phyloP scores from a whole-genome alignment of 371 early-diverging fungal genomes.

The Mycotypha africana region DNA sequence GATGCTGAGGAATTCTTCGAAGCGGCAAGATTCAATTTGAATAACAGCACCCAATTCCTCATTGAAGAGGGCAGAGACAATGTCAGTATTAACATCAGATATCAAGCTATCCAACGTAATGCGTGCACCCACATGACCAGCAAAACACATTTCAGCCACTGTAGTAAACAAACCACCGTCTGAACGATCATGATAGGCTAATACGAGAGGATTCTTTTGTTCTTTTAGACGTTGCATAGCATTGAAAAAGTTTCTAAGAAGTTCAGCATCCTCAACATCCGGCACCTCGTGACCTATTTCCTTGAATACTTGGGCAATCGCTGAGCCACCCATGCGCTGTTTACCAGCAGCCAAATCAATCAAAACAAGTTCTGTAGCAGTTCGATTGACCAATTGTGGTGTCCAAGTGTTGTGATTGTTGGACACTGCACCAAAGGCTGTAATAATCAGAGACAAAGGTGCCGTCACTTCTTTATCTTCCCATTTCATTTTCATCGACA shows the following conservation, averaged over 20 bases:
- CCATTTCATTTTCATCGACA: slow-evolving; percentile 98
- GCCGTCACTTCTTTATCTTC: slow-evolving; percentile 67
- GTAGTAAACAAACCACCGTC: slow-evolving; percentile 95
- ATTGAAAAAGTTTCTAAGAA: slow-evolving; percentile 76
- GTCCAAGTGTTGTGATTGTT: slow-evolving; percentile 84
- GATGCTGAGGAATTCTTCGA: slow-evolving; percentile 48
- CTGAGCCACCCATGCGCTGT: slow-evolving; percentile 89
- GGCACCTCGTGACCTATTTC: slow-evolving; percentile 79
- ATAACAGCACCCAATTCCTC: slow-evolving; percentile 96
- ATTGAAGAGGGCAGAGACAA: slow-evolving; percentile 74
- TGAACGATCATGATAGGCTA: slow-evolving; percentile 96
- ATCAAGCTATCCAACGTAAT: slow-evolving; percentile 55
- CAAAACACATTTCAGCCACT: slow-evolving; percentile 92
- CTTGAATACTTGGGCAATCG: slow-evolving; percentile 89
- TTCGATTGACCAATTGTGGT: slow-evolving; percentile 68
- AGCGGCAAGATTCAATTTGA: slow-evolving; percentile 66
- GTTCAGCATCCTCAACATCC: slow-evolving; percentile 74
- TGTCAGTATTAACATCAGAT: slow-evolving; percentile 50
- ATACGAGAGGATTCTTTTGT: slow-evolving; percentile 41
- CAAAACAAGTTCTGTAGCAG: slow-evolving; percentile 63
- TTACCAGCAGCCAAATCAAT: slow-evolving; percentile 83
- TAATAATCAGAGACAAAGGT: slow-evolving; percentile 87
- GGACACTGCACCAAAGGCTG: slow-evolving; percentile 84
- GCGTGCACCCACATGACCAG: slow-evolving; percentile 81
- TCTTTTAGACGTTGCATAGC: slow-evolving; percentile 59